Evolutionary conservation across 345 rosid genomes (phyloP).

Genomic region (Euphorbia tirucalli): DNA sequence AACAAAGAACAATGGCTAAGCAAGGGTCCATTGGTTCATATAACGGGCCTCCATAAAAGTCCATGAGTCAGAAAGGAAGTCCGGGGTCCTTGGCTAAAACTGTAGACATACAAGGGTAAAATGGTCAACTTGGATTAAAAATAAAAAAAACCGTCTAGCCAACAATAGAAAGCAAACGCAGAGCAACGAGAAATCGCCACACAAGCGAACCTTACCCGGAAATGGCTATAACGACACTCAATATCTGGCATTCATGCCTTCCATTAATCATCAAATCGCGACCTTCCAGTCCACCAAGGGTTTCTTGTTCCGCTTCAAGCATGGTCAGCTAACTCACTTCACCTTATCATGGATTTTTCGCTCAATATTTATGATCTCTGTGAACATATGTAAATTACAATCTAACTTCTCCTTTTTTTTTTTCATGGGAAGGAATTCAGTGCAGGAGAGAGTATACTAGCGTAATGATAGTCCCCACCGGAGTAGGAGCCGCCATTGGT

Average conservation of each 20-base stretch:
- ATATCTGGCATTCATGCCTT: slow-evolving; percentile 23
- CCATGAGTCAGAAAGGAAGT: too few relatives aligned
- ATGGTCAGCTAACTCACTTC: slow-evolving; percentile 26
- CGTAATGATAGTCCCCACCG: slow-evolving; percentile 63
- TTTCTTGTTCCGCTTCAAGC: slow-evolving; percentile 27
- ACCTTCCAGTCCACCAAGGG: slow-evolving; percentile 8
- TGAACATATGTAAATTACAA: neutral
- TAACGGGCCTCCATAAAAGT: too few relatives aligned
- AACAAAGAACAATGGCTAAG: too few relatives aligned
- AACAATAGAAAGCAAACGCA: neutral
- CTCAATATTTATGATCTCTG: neutral
- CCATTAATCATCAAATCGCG: slow-evolving; percentile 16
- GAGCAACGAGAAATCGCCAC: neutral
- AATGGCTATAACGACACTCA: slow-evolving; percentile 12
- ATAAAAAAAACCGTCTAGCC: too few relatives aligned
- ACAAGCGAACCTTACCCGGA: neutral
- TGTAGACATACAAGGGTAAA: neutral
- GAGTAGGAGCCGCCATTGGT: slow-evolving; percentile 58
- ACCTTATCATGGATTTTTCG: neutral
- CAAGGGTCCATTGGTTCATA: too few relatives aligned
- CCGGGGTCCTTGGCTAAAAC: too few relatives aligned
- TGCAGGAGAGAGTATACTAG: slow-evolving; percentile 55
- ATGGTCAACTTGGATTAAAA: too few relatives aligned
- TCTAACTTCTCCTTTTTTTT: neutral
- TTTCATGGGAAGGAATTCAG: slow-evolving; percentile 24